Evolutionary conservation across 257 asterid genomes (phyloP).

Genomic region (Leptodermis oblonga): DNA sequence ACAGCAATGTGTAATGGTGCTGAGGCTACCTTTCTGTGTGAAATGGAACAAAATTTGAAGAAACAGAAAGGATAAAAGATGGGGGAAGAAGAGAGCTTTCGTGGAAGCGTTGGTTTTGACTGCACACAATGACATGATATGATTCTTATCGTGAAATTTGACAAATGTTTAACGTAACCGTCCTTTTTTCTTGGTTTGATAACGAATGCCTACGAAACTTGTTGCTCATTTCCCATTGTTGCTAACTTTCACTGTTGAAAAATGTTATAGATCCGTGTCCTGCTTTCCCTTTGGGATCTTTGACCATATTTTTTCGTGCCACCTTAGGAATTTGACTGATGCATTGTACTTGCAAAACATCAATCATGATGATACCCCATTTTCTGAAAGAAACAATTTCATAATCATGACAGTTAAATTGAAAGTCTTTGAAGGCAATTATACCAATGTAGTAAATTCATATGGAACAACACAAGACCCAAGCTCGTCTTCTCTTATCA

Average conservation of each 20-base stretch:
- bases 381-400: constrained; percentile 2
- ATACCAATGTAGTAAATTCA: not conserved
- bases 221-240: not conserved
- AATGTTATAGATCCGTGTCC: constrained; percentile 6
- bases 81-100: not conserved
- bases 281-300: constrained; percentile 3
- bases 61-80: not conserved
- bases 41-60: not conserved
- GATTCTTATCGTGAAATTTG: no score
- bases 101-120: not conserved
- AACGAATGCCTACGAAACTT: no score
- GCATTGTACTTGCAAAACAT: not conserved
- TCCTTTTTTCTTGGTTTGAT: no score
- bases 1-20: not conserved
- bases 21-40: not conserved
- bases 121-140: no score
- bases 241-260: not conserved
- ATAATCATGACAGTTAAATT: constrained; percentile 17
- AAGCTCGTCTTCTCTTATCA: no score
- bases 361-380: constrained; percentile 2
- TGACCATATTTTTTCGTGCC: constrained; percentile 7
- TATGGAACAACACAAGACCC: constrained; percentile 10
- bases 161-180: no score
- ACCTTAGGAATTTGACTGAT: constrained; percentile 3
- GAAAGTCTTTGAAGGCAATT: not conserved